phyloP scores from a whole-genome alignment of 208 protist genomes.

The Tritrichomonas musculus region DNA sequence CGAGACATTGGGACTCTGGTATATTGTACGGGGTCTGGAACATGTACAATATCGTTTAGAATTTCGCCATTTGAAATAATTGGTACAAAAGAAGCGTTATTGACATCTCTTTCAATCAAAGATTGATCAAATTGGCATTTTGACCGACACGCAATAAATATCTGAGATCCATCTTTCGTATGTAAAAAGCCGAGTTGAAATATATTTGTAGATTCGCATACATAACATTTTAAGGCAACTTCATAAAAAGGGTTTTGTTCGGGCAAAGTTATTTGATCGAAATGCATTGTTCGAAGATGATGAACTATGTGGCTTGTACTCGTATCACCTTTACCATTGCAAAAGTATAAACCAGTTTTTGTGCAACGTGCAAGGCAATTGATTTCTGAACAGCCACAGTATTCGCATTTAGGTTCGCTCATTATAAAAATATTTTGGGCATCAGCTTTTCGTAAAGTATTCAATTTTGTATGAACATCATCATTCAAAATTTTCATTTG shows the following conservation, averaged over 20 bases:
- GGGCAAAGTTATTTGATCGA: not conserved
- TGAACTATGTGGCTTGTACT: not conserved
- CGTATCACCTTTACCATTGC: constrained; percentile 14
- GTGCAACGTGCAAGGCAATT: not conserved
- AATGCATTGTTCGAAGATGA: not conserved
- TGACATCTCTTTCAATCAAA: not conserved
- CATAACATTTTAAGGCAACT: not conserved
- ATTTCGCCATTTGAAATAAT: constrained; percentile 1
- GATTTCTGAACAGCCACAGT: not conserved
- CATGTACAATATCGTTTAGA: not conserved
- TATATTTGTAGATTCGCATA: not conserved
- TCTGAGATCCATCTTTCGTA: not conserved
- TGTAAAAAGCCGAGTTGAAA: not conserved
- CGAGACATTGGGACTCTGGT: not conserved
- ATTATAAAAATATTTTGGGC: too few species aligned
- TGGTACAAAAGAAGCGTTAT: not conserved
- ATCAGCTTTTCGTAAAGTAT: too few species aligned
- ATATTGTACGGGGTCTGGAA: not conserved
- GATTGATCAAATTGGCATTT: not conserved
- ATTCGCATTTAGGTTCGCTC: not conserved
- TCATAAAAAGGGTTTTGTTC: not conserved
- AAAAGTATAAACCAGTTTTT: constrained; percentile 2
- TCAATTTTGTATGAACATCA: too few species aligned
- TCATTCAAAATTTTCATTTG: too few species aligned
- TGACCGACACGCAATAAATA: not conserved